phyloP scores from a whole-genome alignment of 2,329 filamentous ascomycete genomes.

The Trichoderma semiorbis region DNA sequence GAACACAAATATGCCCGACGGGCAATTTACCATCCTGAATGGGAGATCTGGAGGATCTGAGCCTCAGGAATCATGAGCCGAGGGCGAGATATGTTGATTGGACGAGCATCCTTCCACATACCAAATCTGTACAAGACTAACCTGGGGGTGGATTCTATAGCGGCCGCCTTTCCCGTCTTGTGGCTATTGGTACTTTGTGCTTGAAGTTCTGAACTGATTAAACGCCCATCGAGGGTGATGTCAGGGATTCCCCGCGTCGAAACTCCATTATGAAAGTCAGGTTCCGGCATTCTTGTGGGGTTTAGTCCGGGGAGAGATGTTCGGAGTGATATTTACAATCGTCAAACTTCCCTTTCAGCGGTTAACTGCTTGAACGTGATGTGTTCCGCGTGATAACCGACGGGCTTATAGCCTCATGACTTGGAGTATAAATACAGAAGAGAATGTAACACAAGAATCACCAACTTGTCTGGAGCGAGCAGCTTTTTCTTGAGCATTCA shows the following conservation, averaged over 20 bases:
- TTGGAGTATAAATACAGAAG: neutral
- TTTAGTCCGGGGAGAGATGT: neutral
- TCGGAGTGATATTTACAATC: neutral
- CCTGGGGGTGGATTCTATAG: neutral
- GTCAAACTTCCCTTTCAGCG: neutral
- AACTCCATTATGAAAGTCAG: neutral
- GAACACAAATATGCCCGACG: slow-evolving; percentile 1
- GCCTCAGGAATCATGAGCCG: neutral
- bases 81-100: neutral
- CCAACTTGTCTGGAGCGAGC: too few relatives aligned
- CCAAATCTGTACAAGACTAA: neutral
- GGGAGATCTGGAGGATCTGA: neutral
- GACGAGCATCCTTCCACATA: neutral
- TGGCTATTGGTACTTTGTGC: neutral
- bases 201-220: neutral
- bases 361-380: neutral
- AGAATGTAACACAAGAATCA: neutral
- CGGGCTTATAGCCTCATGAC: neutral
- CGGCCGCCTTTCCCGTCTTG: neutral
- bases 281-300: neutral
- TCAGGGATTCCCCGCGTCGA: slow-evolving; percentile 4
- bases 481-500: neutral
- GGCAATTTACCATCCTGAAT: neutral
- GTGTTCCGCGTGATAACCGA: neutral
- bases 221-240: neutral